phyloP scores from a whole-genome alignment of 2,329 filamentous ascomycete genomes.

The Stemphylium beticola region DNA sequence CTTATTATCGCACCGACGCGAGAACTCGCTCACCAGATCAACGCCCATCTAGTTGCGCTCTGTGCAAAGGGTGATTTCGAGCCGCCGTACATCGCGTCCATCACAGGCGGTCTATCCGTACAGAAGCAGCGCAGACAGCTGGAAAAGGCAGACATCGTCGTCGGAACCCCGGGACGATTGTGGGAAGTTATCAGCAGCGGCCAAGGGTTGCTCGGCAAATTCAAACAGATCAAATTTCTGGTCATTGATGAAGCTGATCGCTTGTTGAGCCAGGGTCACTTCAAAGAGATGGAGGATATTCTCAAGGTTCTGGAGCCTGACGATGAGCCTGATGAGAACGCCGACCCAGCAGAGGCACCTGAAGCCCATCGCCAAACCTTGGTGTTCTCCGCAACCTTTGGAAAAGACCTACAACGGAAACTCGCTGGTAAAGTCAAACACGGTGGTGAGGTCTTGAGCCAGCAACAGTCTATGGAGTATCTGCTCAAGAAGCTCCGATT shows the following conservation, averaged over 20 bases:
- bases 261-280: constrained; percentile 88
- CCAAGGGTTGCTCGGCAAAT: constrained; percentile 69
- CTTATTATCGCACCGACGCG: constrained; percentile 89
- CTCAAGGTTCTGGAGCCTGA: constrained; percentile 77
- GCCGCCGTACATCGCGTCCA: constrained; percentile 71
- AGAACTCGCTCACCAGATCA: constrained; percentile 91
- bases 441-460: constrained; percentile 66
- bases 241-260: constrained; percentile 95
- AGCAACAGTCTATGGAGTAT: constrained; percentile 89
- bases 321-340: constrained; percentile 56
- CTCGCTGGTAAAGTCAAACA: constrained; percentile 71
- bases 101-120: constrained; percentile 92
- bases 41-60: constrained; percentile 78
- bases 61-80: constrained; percentile 70
- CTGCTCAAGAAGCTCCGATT: constrained; percentile 90
- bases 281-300: constrained; percentile 92
- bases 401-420: constrained; percentile 89
- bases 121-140: constrained; percentile 91
- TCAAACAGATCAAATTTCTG: constrained; percentile 78
- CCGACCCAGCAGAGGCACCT: constrained; percentile 10
- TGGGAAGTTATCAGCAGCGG: constrained; percentile 92
- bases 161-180: constrained; percentile 87
- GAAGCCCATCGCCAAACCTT: constrained; percentile 75
- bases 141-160: constrained; percentile 84
- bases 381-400: constrained; percentile 96